These are phyloP conservation scores for Aspergillus nomiae DNA, from an alignment of 2,329 filamentous ascomycete species.

Conservation along the genomic window DNA sequence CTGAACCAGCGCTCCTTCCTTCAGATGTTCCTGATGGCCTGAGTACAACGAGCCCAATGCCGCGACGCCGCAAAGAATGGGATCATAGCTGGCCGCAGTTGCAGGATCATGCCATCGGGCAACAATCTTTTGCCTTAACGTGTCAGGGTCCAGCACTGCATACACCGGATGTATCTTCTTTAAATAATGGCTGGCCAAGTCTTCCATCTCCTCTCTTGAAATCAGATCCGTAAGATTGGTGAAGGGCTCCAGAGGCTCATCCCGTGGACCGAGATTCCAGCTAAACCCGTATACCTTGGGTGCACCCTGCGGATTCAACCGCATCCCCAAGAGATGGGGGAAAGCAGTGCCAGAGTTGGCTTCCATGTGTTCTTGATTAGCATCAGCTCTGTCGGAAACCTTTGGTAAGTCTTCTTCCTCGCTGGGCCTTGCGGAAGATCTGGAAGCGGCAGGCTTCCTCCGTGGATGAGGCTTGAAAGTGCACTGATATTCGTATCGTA, in stretches of 20 bases:
- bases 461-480: constrained; percentile 10
- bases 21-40: constrained; percentile 37
- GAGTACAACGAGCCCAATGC: constrained; percentile 56
- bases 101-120: constrained; percentile 28
- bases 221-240: constrained; percentile 41
- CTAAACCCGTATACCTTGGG: constrained; percentile 57
- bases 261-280: constrained; percentile 50
- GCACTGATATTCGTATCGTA: constrained; percentile 13
- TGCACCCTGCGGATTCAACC: constrained; percentile 55
- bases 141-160: constrained; percentile 44
- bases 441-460: constrained; percentile 20
- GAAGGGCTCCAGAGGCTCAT: constrained; percentile 31
- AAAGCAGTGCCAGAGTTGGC: constrained; percentile 61
- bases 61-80: constrained; percentile 55
- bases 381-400: constrained; percentile 1
- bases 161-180: constrained; percentile 56
- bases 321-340: constrained; percentile 53
- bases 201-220: constrained; percentile 49
- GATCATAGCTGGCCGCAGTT: constrained; percentile 37
- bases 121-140: constrained; percentile 19
- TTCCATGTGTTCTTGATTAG: constrained; percentile 40
- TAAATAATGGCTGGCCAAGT: constrained; percentile 51
- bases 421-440: constrained; percentile 27
- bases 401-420: not conserved
- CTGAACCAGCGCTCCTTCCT: constrained; percentile 50